A percentile compares a stretch with the other conserved stretches of the same genome.
Conservation (phyloP, 768 basidiomycete species). For the Leccinum longicurvipes region DNA sequence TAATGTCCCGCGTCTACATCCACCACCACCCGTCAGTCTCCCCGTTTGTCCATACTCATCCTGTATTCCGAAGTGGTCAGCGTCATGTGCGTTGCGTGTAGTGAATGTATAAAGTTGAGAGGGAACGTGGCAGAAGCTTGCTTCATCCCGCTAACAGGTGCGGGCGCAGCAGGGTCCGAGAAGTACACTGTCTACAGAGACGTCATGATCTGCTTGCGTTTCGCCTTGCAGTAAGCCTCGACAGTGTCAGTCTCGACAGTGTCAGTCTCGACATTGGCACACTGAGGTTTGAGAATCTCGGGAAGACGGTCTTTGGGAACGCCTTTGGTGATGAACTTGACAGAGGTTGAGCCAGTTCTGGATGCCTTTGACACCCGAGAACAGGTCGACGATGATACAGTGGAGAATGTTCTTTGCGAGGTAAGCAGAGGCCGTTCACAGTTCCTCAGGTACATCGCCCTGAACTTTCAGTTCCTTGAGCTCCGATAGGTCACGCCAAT, state of each 20-base stretch:
- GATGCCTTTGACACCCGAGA: conserved; percentile 90
- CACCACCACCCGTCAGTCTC: conserved; percentile 6
- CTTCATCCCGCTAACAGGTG: conserved; percentile 79
- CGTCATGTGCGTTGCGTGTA: conserved; percentile 99
- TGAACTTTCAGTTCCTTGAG: conserved; percentile 79
- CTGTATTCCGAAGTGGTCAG: conserved; percentile 87
- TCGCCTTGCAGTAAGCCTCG: conserved; percentile 86
- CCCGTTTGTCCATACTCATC: conserved; percentile 40
- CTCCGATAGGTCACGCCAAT: conserved; percentile 96
- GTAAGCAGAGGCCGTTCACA: conserved; percentile 69
- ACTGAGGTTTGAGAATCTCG: conserved; percentile 33
- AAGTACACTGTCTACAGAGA: conserved; percentile 85
- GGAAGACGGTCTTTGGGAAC: conserved; percentile 69
- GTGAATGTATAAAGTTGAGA: conserved; percentile 96
- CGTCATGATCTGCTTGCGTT: conserved; percentile 81
- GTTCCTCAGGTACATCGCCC: conserved; percentile 66
- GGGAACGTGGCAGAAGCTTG: conserved; percentile 95
- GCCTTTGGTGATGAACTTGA: conserved; percentile 77
- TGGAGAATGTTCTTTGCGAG: conserved; percentile 73
- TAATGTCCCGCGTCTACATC: conserved; percentile 61
- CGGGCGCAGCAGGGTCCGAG: conserved; percentile 74
- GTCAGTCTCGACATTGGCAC: conserved; percentile 8
- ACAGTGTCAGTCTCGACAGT: conserved; percentile 34
- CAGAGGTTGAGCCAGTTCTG: conserved; percentile 86
- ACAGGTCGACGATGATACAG: conserved; percentile 90